A percentile compares a stretch with the other conserved stretches of the same genome.
phyloP scores from a whole-genome alignment of 2,329 filamentous ascomycete genomes.

The Aspergillus eucalypticola region DNA sequence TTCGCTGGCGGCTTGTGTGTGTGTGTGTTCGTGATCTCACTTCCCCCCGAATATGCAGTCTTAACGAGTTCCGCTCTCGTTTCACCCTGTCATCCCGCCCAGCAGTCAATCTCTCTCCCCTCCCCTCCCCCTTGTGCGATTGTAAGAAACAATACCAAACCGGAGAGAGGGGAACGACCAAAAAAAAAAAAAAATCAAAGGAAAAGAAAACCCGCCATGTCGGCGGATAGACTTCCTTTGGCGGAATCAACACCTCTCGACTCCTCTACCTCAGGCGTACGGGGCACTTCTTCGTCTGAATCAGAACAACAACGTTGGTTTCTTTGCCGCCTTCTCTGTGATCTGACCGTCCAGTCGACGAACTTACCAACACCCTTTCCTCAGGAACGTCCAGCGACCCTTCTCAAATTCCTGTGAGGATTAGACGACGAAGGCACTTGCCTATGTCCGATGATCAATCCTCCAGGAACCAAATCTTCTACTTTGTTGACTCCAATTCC shows the following conservation, averaged over 20 bases:
- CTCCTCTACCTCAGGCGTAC: constrained; percentile 6
- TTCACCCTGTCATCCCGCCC: constrained; percentile 11
- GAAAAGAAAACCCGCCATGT: constrained; percentile 16
- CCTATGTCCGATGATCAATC: constrained; percentile 23
- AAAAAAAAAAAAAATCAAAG: neutral
- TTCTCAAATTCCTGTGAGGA: constrained; percentile 17
- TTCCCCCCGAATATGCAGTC: constrained; percentile 15
- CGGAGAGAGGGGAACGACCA: neutral
- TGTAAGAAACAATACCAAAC: neutral
- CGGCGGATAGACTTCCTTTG: constrained; percentile 19
- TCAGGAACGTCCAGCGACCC: constrained; percentile 24
- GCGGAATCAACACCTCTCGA: constrained; percentile 19
- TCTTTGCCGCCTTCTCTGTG: neutral
- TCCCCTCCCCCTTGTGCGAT: neutral
- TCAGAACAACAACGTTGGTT: constrained; percentile 22
- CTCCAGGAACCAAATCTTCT: constrained; percentile 37
- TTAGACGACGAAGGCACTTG: constrained; percentile 31
- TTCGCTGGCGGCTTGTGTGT: constrained; percentile 7
- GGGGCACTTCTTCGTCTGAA: constrained; percentile 12
- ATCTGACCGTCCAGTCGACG: neutral
- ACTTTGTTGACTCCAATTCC: constrained; percentile 44
- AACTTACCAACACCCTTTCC: constrained; percentile 13
- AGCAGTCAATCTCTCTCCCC: constrained; percentile 1
- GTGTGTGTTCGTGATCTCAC: constrained; percentile 9
- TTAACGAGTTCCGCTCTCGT: constrained; percentile 13